phyloP scores from a whole-genome alignment of 768 basidiomycete species.

The Leccinum boreale region DNA sequence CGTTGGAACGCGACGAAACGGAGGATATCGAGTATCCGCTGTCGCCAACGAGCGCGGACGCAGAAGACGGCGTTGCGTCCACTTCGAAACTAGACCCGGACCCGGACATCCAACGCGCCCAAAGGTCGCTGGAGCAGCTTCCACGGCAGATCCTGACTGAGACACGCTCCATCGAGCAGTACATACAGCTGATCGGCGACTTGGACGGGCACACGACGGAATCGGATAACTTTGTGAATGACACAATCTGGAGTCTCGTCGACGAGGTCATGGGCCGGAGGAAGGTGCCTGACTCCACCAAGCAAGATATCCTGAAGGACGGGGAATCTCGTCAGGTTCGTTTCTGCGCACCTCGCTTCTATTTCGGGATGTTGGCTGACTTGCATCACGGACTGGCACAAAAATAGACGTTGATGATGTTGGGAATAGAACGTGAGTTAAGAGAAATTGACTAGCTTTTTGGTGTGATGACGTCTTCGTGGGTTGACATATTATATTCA shows the following conservation, averaged over 20 bases:
- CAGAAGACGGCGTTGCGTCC: neutral
- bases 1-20: neutral
- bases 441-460: neutral
- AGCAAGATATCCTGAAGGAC: slow-evolving; percentile 43
- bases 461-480: neutral
- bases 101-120: slow-evolving; percentile 16
- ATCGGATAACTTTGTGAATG: slow-evolving; percentile 5
- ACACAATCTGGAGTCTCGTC: slow-evolving; percentile 33
- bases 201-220: slow-evolving; percentile 6
- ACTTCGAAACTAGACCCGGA: neutral
- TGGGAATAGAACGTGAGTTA: slow-evolving; percentile 46
- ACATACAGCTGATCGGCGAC: slow-evolving; percentile 35
- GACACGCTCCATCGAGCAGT: slow-evolving; percentile 38
- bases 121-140: slow-evolving; percentile 35
- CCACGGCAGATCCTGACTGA: slow-evolving; percentile 38
- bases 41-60: neutral
- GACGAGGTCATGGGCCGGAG: slow-evolving; percentile 39
- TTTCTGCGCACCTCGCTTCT: neutral
- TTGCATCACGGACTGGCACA: neutral
- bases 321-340: slow-evolving; percentile 41
- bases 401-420: slow-evolving; percentile 38
- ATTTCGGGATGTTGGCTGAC: neutral
- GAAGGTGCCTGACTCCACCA: slow-evolving; percentile 31
- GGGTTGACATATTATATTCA: neutral
- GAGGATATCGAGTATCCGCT: neutral